A percentile compares a stretch with the other conserved stretches of the same genome.
Conservation (phyloP, 2,329 filamentous ascomycete genomes). For the Cladosporium sp. region DNA sequence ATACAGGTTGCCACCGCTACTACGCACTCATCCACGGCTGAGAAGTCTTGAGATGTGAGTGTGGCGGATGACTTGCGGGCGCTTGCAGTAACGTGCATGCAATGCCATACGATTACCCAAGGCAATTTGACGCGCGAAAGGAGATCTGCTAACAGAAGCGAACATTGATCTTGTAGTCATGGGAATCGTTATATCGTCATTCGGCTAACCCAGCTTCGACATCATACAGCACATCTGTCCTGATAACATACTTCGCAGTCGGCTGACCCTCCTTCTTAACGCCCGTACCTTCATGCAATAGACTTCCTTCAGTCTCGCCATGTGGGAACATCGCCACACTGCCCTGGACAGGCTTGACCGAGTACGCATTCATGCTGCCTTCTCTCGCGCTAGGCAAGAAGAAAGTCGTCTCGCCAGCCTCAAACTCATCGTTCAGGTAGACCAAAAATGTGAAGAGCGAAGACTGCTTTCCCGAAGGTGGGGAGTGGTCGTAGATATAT, state of each 20-base stretch:
- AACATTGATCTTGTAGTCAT: no score
- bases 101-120: no score
- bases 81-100: no score
- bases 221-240: slow-evolving; percentile 69
- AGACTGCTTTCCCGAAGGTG: slow-evolving; percentile 56
- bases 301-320: slow-evolving; percentile 60
- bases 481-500: slow-evolving; percentile 66
- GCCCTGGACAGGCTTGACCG: slow-evolving; percentile 65
- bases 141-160: no score
- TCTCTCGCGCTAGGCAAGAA: slow-evolving; percentile 63
- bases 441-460: slow-evolving; percentile 66
- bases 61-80: no score
- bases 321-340: slow-evolving; percentile 66
- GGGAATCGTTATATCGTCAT: neutral
- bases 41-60: no score
- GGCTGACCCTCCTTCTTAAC: slow-evolving; percentile 54
- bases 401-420: slow-evolving; percentile 67
- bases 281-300: slow-evolving; percentile 67
- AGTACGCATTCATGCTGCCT: slow-evolving; percentile 65
- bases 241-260: slow-evolving; percentile 61
- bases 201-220: slow-evolving; percentile 34
- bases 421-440: slow-evolving; percentile 68
- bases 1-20: no score
- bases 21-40: no score
- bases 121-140: no score